Percentiles rank a stretch among this genome's conserved stretches.
Conservation (phyloP, 192 early-diverging fungal species). For the Polychytrium aggregatum region DNA sequence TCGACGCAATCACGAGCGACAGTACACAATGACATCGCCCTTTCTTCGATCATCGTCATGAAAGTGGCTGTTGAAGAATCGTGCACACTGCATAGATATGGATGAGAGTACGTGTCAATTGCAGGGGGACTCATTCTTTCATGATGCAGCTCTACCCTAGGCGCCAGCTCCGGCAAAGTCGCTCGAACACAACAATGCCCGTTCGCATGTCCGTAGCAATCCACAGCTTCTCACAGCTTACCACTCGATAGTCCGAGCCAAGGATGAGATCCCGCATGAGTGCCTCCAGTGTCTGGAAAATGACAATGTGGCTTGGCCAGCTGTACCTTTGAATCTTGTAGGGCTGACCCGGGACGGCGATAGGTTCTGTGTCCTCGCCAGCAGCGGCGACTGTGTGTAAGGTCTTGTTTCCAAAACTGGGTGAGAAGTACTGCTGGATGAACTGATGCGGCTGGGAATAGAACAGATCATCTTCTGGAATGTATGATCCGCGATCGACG, state of each 20-base stretch:
- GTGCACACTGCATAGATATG: slow-evolving; percentile 34
- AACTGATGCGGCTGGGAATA: slow-evolving; percentile 58
- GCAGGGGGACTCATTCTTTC: background rate
- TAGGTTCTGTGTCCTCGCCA: background rate
- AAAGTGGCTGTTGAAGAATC: slow-evolving; percentile 91
- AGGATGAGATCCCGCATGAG: slow-evolving; percentile 21
- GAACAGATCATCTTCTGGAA: slow-evolving; percentile 73
- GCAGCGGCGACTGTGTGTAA: background rate
- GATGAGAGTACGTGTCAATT: background rate
- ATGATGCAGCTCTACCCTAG: too few species aligned
- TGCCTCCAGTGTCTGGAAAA: slow-evolving; percentile 56
- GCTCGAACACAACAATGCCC: too few species aligned
- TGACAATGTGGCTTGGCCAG: slow-evolving; percentile 65
- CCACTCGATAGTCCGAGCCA: slow-evolving; percentile 42
- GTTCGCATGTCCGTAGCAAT: too few species aligned
- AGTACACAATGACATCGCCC: slow-evolving; percentile 78
- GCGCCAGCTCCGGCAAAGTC: too few species aligned
- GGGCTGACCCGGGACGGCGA: slow-evolving; percentile 12
- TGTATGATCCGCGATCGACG: slow-evolving; percentile 16
- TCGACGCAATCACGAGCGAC: too few species aligned
- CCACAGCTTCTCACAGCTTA: slow-evolving; percentile 6
- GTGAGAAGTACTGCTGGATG: slow-evolving; percentile 24
- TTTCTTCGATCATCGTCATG: slow-evolving; percentile 63
- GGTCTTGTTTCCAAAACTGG: background rate
- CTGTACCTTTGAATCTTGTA: slow-evolving; percentile 17